Conservation (phyloP, 139 green algal genomes). For the Micractinium conductrix region DNA sequence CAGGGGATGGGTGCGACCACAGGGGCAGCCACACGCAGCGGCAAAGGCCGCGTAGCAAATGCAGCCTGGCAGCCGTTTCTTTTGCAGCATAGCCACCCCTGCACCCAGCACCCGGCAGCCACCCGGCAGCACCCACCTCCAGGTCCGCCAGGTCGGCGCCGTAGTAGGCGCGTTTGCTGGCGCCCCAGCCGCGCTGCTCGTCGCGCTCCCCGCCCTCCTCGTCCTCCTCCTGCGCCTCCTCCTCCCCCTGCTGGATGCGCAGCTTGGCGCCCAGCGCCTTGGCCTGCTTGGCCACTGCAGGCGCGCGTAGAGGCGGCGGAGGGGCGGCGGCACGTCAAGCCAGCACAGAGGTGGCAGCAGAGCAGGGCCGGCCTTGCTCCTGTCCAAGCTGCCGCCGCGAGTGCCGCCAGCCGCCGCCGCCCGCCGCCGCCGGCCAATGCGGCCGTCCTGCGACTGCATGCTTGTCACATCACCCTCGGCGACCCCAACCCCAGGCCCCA, state of each 20-base stretch:
- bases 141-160: slow-evolving; percentile 56
- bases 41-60: no score
- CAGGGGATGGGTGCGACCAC: no score
- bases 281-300: slow-evolving; percentile 75
- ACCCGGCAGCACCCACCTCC: slow-evolving; percentile 34
- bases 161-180: slow-evolving; percentile 82
- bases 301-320: no score
- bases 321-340: no score
- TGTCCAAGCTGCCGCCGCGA: neutral
- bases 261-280: slow-evolving; percentile 71
- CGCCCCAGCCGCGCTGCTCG: slow-evolving; percentile 59
- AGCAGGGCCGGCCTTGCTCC: no score
- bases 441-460: neutral
- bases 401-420: neutral
- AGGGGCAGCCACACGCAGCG: no score
- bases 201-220: slow-evolving; percentile 48
- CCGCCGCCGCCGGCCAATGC: neutral
- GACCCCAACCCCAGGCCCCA: neutral
- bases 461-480: neutral
- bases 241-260: slow-evolving; percentile 59
- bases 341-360: no score
- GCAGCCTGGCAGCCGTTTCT: no score
- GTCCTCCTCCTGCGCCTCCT: slow-evolving; percentile 59
- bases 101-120: neutral
- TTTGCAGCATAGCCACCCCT: no score